Base-by-base conservation (phyloP, 495 filamentous ascomycete genomes). In the Penicillium parvum region DNA sequence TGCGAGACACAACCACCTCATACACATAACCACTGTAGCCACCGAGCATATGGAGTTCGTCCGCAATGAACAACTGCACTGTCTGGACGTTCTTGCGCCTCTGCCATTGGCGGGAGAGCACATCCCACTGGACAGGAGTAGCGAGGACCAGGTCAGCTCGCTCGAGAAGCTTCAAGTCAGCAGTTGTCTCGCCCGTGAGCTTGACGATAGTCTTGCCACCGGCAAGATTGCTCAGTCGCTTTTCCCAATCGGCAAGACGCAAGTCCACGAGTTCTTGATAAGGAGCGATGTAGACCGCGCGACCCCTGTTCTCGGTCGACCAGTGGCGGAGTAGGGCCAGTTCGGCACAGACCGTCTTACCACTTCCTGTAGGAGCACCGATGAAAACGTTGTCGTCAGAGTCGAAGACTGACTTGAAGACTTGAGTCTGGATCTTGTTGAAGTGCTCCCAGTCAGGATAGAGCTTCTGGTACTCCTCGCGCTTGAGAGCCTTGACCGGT, bases 341-440 rank as follows among this genome's bases (percentile, higher is more conserved):
- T 63, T 99, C 92, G 2, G 92, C 92, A 60, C 91, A 97, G 10
- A 96, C 80, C 4, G 94, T 96, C 73, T 99, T 99, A 30, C 92
- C 92, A 54, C 85, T 95, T 14, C 92, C 91, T 1, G 90, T 88
- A 2, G 92, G 86, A 22, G 90, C 81, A 9, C 87, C 90, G 42
- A 99, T 66, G 51, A 97, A 87, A 26, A 96, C 89, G 50, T 90
- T 96, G 52, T 96, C 89, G 59, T 97, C 86, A 0, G 87, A 82
- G 21, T 83, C 81, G 58, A 85, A 96, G 2, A 99, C 76, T 0
- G 87, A 85, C 63, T 95, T 94, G 72, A 96, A 97, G 0, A 90
- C 87, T 56, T 99, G 92, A 3, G 91, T 96, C 56, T 99, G 94
- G 14, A 97, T 82, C 69, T 94, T 95, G 71, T 97, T 97, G 75